Evolutionary conservation across 1,284 basidiomycete species (phyloP).

Genomic region (Pseudozyma tsukubaensis): DNA sequence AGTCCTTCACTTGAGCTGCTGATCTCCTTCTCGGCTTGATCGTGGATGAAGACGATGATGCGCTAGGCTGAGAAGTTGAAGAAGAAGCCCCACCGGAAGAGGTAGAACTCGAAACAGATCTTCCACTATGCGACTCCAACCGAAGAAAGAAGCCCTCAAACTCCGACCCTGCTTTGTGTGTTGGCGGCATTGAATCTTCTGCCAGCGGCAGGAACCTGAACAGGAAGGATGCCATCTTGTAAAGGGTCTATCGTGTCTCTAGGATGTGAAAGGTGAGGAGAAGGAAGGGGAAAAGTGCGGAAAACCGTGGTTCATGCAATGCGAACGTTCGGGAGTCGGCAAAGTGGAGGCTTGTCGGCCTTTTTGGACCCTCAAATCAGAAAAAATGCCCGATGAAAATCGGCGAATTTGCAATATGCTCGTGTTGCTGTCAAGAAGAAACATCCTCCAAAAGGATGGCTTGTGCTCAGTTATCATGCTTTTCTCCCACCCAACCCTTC

Average conservation of each 20-base stretch:
- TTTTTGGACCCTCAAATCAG: neutral
- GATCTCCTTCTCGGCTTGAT: neutral
- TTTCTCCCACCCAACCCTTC: neutral
- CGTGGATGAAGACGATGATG: neutral
- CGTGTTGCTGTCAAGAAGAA: neutral
- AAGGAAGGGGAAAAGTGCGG: neutral
- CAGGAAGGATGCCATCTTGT: conserved; percentile 5
- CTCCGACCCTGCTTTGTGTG: conserved; percentile 42
- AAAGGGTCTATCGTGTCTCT: neutral
- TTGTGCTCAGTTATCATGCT: conserved; percentile 5
- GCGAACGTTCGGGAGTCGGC: conserved; percentile 19
- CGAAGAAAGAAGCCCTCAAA: conserved; percentile 52
- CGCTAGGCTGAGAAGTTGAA: neutral
- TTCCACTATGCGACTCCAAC: conserved; percentile 36
- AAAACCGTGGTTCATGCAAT: neutral
- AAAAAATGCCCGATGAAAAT: conserved; percentile 7
- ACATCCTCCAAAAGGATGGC: neutral
- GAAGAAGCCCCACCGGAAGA: neutral
- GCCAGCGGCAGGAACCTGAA: conserved; percentile 28
- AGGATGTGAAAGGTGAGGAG: neutral
- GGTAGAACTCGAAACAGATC: neutral
- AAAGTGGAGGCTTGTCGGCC: conserved; percentile 22
- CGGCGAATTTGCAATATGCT: conserved; percentile 1
- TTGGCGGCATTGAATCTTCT: conserved; percentile 42
- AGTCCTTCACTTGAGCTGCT: neutral